Conservation (phyloP, 179 eudicot genomes). For the Heliamphora pulchella region DNA sequence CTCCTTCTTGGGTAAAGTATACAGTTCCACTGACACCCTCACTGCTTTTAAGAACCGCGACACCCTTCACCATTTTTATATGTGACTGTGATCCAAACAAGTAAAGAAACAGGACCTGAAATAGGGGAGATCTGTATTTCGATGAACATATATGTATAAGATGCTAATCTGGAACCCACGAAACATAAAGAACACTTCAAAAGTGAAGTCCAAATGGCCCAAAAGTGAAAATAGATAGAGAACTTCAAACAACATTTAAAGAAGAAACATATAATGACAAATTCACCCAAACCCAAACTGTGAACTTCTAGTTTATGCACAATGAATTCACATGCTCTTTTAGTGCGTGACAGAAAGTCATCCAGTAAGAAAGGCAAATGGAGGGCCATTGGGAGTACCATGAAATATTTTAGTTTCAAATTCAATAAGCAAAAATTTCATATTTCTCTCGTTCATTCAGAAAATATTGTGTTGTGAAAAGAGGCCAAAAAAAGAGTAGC, state of each 20-base stretch:
- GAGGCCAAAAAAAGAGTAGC: background rate
- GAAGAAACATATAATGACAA: background rate
- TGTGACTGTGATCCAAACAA: constrained; percentile 71
- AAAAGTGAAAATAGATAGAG: background rate
- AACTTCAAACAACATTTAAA: background rate
- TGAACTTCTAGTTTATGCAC: background rate
- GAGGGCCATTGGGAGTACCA: background rate
- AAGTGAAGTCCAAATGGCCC: background rate
- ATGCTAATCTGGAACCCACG: background rate
- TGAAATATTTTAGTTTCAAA: background rate
- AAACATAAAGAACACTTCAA: background rate
- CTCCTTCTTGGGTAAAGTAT: constrained; percentile 78
- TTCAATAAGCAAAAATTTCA: background rate
- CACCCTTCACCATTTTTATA: constrained; percentile 77
- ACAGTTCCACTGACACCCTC: constrained; percentile 79
- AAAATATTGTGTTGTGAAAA: background rate
- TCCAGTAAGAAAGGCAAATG: background rate
- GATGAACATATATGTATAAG: background rate
- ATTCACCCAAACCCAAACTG: background rate
- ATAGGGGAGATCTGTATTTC: background rate
- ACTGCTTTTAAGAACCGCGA: constrained; percentile 63
- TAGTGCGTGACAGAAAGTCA: background rate
- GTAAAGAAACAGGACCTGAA: constrained; percentile 1
- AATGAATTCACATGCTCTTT: background rate
- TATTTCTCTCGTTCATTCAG: no score